Evolutionary conservation across 2,329 filamentous ascomycete species (phyloP), one percentile per base, ranked within the genome.

Genomic region (Verticillium nubilum): DNA sequence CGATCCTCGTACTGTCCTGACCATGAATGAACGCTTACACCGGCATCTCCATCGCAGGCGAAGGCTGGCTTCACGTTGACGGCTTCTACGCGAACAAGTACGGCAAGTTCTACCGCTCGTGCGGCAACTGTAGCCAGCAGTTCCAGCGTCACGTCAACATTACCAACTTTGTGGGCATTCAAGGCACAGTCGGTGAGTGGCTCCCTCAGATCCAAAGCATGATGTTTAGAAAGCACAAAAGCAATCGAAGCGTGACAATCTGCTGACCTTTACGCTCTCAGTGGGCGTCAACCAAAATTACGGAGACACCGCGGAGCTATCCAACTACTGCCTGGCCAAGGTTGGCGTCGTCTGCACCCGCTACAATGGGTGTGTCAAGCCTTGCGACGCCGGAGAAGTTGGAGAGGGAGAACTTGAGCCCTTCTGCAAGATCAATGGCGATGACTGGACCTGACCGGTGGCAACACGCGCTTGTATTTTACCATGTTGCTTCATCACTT

Each of bases 81-180:
- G 74, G 76, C 63, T 74, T 76, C 68, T 77, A 76, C 56, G 76
- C 73, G 61, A 69, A 75, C 4, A 72, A 79, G 67, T 80, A 80
- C 61, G 78, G 79, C 57, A 81, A 82, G 66, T 70, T 78, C 53
- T 78, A 63, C 53, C 59, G 60, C 59, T 58, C 61, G 17, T 63
- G 60, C 58, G 78, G 78, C 54, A 80, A 82, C 72, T 82, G 79
- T 72, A 71, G 42, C 42, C 42, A 50, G 42, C 42, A 50, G 42
- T 50, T 50, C 19, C 58, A 59, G 27, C 58, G 58, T 1, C 58
- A 59, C 35, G 58, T 59, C 58, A 59, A 59, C 52, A 59, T 59
- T 26, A 59, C 58, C n/a, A 59, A 59, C 53, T 59, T 59, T 52
- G 58, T 59, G 7, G 58, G 58, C 13, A 59, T 59, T 19, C 58